Conservation (phyloP, 352 stramenopile genomes). For the Phytophthora hibernalis region DNA sequence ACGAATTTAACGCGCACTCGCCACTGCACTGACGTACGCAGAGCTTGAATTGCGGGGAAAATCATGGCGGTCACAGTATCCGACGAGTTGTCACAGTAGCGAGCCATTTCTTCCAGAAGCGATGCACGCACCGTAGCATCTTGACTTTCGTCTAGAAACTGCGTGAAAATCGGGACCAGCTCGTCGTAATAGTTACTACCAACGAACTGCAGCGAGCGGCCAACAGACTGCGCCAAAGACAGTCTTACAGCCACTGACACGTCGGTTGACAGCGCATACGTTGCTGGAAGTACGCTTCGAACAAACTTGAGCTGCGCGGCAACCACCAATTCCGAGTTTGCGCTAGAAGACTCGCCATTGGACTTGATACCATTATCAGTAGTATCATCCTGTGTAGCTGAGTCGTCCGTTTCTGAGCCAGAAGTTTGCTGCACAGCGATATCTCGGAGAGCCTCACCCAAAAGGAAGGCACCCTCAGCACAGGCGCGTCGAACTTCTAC, state of each 20-base stretch:
- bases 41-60: constrained; percentile 70
- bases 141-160: constrained; percentile 84
- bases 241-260: constrained; percentile 80
- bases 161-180: constrained; percentile 83
- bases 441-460: constrained; percentile 68
- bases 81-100: constrained; percentile 73
- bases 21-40: constrained; percentile 78
- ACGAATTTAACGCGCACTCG: constrained; percentile 88
- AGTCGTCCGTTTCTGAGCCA: constrained; percentile 17
- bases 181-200: constrained; percentile 77
- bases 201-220: constrained; percentile 76
- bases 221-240: constrained; percentile 77
- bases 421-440: constrained; percentile 47
- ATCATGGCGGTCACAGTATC: constrained; percentile 75
- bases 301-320: constrained; percentile 84
- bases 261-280: constrained; percentile 80
- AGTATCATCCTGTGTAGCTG: constrained; percentile 11
- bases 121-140: constrained; percentile 80
- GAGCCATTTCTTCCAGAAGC: constrained; percentile 84
- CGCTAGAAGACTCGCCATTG: constrained; percentile 5
- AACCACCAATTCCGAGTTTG: constrained; percentile 47
- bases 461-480: constrained; percentile 67
- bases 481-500: constrained; percentile 85
- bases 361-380: constrained; percentile 2
- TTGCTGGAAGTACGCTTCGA: constrained; percentile 77